Conservation (phyloP, 129 eudicot species). For the Arctium minus region DNA sequence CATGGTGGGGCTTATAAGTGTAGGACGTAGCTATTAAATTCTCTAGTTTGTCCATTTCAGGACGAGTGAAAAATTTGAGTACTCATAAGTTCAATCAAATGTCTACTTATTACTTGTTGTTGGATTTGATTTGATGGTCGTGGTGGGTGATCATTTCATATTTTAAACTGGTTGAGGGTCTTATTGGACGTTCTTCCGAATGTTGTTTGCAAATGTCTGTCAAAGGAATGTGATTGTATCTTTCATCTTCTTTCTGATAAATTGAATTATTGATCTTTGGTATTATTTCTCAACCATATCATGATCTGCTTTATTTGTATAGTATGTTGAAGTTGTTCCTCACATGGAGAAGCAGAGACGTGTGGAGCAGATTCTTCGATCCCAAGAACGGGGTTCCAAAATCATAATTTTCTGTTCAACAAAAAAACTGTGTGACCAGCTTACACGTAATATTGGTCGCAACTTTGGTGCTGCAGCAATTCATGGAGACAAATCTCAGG, state of each 20-base stretch:
- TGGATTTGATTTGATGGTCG: not conserved
- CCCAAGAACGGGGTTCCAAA: slow-evolving; percentile 88
- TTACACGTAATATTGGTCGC: slow-evolving; percentile 72
- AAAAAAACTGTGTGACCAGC: slow-evolving; percentile 76
- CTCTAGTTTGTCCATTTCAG: not conserved
- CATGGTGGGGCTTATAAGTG: not conserved
- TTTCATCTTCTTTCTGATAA: not conserved
- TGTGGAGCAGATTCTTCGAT: slow-evolving; percentile 84
- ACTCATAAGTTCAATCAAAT: too few species aligned
- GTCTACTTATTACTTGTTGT: not conserved
- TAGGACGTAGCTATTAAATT: not conserved
- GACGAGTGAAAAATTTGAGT: too few species aligned
- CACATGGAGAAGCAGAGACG: slow-evolving; percentile 90
- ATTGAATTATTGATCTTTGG: not conserved
- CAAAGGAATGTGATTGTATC: not conserved
- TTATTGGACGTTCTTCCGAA: not conserved
- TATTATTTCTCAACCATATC: not conserved
- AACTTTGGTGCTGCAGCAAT: slow-evolving; percentile 91
- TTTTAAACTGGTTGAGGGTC: not conserved
- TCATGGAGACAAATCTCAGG: slow-evolving; percentile 93
- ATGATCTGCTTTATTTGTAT: slow-evolving; percentile 17
- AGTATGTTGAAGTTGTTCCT: slow-evolving; percentile 88
- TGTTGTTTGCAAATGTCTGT: not conserved
- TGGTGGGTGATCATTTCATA: not conserved
- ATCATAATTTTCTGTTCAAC: slow-evolving; percentile 83